Evolutionary conservation across 2,329 filamentous ascomycete species (phyloP), one percentile per base, ranked within the genome.

Genomic region (Epicoccum sorghinum): DNA sequence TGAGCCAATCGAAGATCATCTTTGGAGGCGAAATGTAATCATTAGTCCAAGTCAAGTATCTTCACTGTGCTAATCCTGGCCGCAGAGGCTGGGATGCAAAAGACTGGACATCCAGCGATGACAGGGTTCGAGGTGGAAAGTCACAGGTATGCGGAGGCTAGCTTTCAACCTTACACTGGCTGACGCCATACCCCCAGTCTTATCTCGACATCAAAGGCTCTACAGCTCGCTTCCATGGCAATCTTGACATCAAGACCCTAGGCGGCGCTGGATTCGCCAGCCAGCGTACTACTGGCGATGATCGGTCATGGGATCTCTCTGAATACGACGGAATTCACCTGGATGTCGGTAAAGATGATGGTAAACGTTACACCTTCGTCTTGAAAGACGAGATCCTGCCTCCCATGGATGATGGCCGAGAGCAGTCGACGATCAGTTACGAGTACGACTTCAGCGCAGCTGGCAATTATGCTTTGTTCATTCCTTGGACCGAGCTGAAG

Each of bases 201-300:
- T 81, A 75, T 69, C 70, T 83, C 12, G 75, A 78, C 14, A 71
- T 72, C 33, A 71, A 70, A 18, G 61, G 57, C 8, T 60, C 68
- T 3, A 72, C 69, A 4, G 83, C 81, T 4, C 73, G 71, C 7
- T 92, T 93, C 75, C 76, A 84, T 59, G 90, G 91, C 2, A 79
- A 79, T 23, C 81, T 95, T 18, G 90, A 95, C 74, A 91, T 88
- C 59, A 82, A 81, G 47, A 86, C 89, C 0, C 84, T 95, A 0
- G 90, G 90, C 24, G 90, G 89, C 27, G 90, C 91, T 0, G 91
- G 91, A 4, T 95, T 96, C 69, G 90, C 90, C 8, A 90, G 87
- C 4, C 91, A 93, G 70, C 83, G 88, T 41, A 91, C 88, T 4
- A 81, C 79, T 3, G 74, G 74, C 35, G 83, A 86, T 7, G 76